Evolutionary conservation across 2,329 filamentous ascomycete genomes (phyloP).

Genomic region (Massarina eburnea): DNA sequence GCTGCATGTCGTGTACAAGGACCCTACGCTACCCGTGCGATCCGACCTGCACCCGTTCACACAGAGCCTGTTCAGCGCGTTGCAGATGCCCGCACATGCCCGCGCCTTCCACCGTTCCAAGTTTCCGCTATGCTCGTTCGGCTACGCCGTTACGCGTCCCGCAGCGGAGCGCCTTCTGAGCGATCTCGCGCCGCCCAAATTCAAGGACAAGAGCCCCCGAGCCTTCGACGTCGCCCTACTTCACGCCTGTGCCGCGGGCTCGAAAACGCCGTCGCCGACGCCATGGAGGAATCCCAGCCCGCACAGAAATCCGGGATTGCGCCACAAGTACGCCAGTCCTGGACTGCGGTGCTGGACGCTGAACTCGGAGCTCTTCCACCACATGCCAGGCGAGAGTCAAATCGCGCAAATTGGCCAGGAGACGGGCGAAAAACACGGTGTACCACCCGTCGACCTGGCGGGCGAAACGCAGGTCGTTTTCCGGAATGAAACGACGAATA

Average conservation of each 20-base stretch:
- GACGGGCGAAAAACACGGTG: slow-evolving; percentile 31
- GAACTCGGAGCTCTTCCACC: slow-evolving; percentile 50
- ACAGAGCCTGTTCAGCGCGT: slow-evolving; percentile 35
- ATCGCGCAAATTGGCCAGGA: slow-evolving; percentile 39
- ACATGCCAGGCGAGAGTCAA: slow-evolving; percentile 44
- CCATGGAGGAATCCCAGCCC: slow-evolving; percentile 22
- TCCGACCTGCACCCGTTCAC: slow-evolving; percentile 46
- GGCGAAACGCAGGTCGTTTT: slow-evolving; percentile 32
- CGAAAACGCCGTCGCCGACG: slow-evolving; percentile 32
- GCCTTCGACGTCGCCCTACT: slow-evolving; percentile 49
- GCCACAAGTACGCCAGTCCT: slow-evolving; percentile 33
- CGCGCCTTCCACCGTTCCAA: slow-evolving; percentile 46
- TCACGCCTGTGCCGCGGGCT: slow-evolving; percentile 42
- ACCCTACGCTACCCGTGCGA: slow-evolving; percentile 40
- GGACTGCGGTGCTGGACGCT: slow-evolving; percentile 47
- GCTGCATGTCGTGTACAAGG: slow-evolving; percentile 39
- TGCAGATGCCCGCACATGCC: slow-evolving; percentile 40
- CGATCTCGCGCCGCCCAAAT: slow-evolving; percentile 41
- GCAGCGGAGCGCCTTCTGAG: slow-evolving; percentile 43
- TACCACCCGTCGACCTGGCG: slow-evolving; percentile 40
- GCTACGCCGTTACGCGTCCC: slow-evolving; percentile 46
- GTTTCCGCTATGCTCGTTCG: slow-evolving; percentile 50
- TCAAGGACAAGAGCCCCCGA: slow-evolving; percentile 28
- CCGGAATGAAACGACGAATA: slow-evolving; percentile 42
- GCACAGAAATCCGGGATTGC: slow-evolving; percentile 19